These are phyloP conservation scores for Cenchrus purpureus DNA, from an alignment of 176 grass and related monocot species.

Conservation along the genomic window DNA sequence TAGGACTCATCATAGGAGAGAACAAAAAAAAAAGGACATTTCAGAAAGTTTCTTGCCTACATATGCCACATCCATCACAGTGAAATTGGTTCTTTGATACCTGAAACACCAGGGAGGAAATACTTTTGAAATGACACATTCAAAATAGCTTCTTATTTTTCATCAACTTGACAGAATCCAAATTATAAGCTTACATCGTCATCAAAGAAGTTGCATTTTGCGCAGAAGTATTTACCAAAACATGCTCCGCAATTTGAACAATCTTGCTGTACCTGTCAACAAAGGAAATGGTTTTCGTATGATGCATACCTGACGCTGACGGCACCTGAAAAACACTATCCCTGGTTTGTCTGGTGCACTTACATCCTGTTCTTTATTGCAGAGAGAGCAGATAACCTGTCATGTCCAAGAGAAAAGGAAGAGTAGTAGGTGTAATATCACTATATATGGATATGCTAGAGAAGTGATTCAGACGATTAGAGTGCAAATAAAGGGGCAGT, in stretches of 20 bases:
- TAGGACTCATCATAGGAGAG: background rate
- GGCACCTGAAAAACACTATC: background rate
- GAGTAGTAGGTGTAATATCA: background rate
- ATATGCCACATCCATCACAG: slow-evolving; percentile 76
- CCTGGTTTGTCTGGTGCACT: slow-evolving; percentile 6
- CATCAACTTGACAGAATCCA: background rate
- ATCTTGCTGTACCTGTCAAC: slow-evolving; percentile 57
- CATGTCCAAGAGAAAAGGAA: slow-evolving; percentile 20
- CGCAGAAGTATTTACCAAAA: slow-evolving; percentile 75
- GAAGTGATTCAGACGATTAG: slow-evolving; percentile 5
- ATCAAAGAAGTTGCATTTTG: slow-evolving; percentile 81
- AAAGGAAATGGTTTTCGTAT: background rate
- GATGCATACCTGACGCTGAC: background rate
- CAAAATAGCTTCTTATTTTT: background rate
- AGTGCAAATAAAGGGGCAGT: background rate
- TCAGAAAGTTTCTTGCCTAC: slow-evolving; percentile 39
- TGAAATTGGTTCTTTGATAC: slow-evolving; percentile 73
- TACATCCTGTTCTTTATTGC: slow-evolving; percentile 81
- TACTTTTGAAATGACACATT: background rate
- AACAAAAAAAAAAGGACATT: background rate
- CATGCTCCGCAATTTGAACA: slow-evolving; percentile 64
- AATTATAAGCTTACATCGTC: slow-evolving; percentile 59
- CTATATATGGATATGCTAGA: background rate
- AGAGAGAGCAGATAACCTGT: slow-evolving; percentile 85
- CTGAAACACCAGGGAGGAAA: slow-evolving; percentile 46